Evolutionary conservation across 1,284 basidiomycete genomes (phyloP).

Genomic region (Fistulina hepatica): DNA sequence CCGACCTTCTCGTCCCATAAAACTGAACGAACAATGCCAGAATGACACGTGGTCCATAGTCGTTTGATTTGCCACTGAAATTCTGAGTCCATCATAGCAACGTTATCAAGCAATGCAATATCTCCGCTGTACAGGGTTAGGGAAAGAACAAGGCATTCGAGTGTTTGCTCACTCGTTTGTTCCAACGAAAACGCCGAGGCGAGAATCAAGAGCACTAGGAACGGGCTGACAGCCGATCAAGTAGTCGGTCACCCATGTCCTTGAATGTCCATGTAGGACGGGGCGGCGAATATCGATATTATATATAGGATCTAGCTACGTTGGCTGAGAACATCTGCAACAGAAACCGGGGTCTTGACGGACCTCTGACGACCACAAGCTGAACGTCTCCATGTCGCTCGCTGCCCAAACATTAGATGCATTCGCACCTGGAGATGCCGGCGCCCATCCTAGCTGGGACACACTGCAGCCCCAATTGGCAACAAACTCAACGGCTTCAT

Average conservation of each 20-base stretch:
- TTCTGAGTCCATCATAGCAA: no score
- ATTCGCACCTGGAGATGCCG: slow-evolving; percentile 16
- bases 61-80: no score
- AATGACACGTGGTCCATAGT: slow-evolving; percentile 40
- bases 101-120: no score
- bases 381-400: slow-evolving; percentile 80
- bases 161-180: slow-evolving; percentile 43
- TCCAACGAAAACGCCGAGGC: slow-evolving; percentile 40
- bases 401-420: slow-evolving; percentile 61
- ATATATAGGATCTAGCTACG: slow-evolving; percentile 39
- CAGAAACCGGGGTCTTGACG: slow-evolving; percentile 6
- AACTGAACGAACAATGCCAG: slow-evolving; percentile 46
- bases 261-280: slow-evolving; percentile 33
- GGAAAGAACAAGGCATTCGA: slow-evolving; percentile 4
- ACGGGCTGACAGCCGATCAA: slow-evolving; percentile 35
- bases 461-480: slow-evolving; percentile 69
- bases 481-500: slow-evolving; percentile 58
- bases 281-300: slow-evolving; percentile 43
- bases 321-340: background rate
- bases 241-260: slow-evolving; percentile 55
- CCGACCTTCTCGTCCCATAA: slow-evolving; percentile 44
- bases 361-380: slow-evolving; percentile 63
- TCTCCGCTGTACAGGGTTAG: slow-evolving; percentile 40
- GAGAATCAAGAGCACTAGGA: slow-evolving; percentile 20
- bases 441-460: slow-evolving; percentile 57